A percentile compares a stretch with the other conserved stretches of the same genome.
Conservation (phyloP, 495 filamentous ascomycete genomes). For the Sordaria brevicollis region DNA sequence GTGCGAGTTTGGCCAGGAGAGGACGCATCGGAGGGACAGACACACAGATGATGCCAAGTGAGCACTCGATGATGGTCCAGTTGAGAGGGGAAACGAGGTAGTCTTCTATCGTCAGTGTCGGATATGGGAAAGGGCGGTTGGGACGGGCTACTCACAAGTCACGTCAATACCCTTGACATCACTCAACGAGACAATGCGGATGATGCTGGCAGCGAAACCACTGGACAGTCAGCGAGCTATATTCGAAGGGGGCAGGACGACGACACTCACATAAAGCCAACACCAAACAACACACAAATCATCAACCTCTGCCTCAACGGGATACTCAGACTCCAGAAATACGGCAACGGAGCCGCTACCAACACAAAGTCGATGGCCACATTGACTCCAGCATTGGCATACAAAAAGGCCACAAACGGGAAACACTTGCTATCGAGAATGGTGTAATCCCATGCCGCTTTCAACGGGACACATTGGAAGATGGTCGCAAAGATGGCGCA, state of each 20-base stretch:
- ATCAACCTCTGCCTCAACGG: slow-evolving; percentile 15
- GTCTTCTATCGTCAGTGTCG: slow-evolving; percentile 7
- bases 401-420: slow-evolving; percentile 32
- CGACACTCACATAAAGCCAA: slow-evolving; percentile 16
- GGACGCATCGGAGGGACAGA: slow-evolving; percentile 19
- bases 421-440: slow-evolving; percentile 28
- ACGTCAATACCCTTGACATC: slow-evolving; percentile 16
- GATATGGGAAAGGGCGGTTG: neutral
- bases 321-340: slow-evolving; percentile 28
- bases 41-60: slow-evolving; percentile 20
- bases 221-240: neutral
- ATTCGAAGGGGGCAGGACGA: neutral
- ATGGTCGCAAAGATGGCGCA: slow-evolving; percentile 34
- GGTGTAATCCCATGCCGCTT: slow-evolving; percentile 31
- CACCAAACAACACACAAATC: slow-evolving; percentile 17
- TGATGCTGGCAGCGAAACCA: slow-evolving; percentile 16
- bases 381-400: slow-evolving; percentile 32
- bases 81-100: slow-evolving; percentile 16
- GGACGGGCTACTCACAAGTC: slow-evolving; percentile 7
- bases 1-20: slow-evolving; percentile 9
- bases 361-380: slow-evolving; percentile 38
- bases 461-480: slow-evolving; percentile 37
- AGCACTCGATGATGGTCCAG: slow-evolving; percentile 23
- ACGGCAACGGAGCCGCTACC: slow-evolving; percentile 31
- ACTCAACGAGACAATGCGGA: slow-evolving; percentile 10